Base-by-base conservation (phyloP, 2,329 filamentous ascomycete genomes). In the Arachnopeziza araneosa region DNA sequence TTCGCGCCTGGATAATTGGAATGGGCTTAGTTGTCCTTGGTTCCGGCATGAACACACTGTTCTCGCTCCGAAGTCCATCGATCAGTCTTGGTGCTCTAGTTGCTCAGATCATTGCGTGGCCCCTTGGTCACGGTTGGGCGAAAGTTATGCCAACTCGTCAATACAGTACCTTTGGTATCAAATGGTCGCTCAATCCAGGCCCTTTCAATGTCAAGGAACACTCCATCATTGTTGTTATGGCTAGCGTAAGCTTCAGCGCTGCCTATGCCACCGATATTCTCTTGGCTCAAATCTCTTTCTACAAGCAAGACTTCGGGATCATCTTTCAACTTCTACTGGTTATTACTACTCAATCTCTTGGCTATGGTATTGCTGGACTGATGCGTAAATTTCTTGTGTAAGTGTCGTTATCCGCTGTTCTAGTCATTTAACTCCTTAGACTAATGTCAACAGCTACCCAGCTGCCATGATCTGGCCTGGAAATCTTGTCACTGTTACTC, bases 161-260 rank as follows among this genome's bases (percentile, higher is more conserved):
- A 52, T 68, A 68, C 56, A 77, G 68, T 22, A 80, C 79, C 0
- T 80, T 86, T 63, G 84, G 85, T 10, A 59, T 78, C 6, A 74
- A 68, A 22, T 86, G 81, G 78, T 79, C 77, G 23, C 73, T 88
- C n/a, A 89, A 88, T 59, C 84, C 86, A 0, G 85, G 85, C 0
- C 85, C 85, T 0, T 89, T 89, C 73, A 89, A 87, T 68, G 79
- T 87, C 70, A 89, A 89, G 71, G 86, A 89, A 69, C 86, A 89
- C 69, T 75, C 83, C 50, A 80, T 89, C 62, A 87, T 89, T 59
- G 83, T 85, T 21, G 83, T 88, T 65, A 88, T 88, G 68, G 67
- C 67, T 9, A 69, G 80, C 79, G 79, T 63, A 8, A 61, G 57
- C 22, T 67, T 68, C 36, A 60, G 57, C 32, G 61, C 64, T 49